Conservation (phyloP, 441 rosid species). For the Syzygium malaccense region DNA sequence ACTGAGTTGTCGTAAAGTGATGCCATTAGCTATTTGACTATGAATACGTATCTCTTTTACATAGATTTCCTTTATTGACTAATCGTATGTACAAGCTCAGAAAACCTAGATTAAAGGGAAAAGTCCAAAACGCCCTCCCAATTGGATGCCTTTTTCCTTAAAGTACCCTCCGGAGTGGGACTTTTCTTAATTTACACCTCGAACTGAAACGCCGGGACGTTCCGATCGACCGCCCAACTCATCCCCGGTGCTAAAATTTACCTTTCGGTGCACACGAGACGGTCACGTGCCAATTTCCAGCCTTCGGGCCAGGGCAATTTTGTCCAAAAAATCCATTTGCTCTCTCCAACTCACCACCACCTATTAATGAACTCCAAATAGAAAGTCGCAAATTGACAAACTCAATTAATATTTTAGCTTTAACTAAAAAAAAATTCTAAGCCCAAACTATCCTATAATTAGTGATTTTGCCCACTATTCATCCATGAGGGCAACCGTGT, state of each 20-base stretch:
- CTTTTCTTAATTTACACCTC: not conserved
- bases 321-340: not conserved
- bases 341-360: not conserved
- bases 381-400: not conserved
- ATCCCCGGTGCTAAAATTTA: not conserved
- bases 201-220: not conserved
- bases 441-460: not conserved
- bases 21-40: not conserved
- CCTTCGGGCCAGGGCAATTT: not conserved
- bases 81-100: not conserved
- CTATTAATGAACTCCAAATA: not conserved
- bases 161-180: not conserved
- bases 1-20: not conserved
- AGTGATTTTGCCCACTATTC: not conserved
- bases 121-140: not conserved
- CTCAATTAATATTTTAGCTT: not conserved
- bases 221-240: not conserved
- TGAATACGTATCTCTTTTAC: not conserved
- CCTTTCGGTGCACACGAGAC: not conserved
- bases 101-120: not conserved
- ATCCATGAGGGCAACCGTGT: not conserved
- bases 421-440: not conserved
- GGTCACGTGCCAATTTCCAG: not conserved
- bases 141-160: not conserved
- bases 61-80: not conserved